A percentile compares a stretch with the other conserved stretches of the same genome.
These are phyloP conservation scores for Coleophoma crateriformis DNA, from an alignment of 2,329 filamentous ascomycete genomes.

Conservation along the genomic window DNA sequence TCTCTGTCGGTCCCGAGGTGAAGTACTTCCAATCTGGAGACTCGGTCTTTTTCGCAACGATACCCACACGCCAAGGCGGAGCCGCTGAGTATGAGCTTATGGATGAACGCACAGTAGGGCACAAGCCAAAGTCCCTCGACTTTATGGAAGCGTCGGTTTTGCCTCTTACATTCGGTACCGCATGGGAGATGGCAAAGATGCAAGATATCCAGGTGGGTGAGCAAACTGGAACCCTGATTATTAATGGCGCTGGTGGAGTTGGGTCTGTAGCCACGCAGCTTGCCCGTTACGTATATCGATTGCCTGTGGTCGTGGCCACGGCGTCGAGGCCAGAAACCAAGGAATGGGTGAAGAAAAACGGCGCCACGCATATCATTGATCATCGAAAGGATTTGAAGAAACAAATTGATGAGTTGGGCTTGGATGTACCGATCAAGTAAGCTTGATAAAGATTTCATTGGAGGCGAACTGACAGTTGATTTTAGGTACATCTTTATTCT, in stretches of 20 bases:
- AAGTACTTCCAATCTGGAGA: conserved; percentile 34
- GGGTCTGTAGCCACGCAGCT: conserved; percentile 38
- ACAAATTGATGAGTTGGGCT: conserved; percentile 29
- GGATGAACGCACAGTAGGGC: conserved; percentile 31
- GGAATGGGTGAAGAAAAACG: conserved; percentile 32
- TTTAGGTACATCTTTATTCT: conserved; percentile 29
- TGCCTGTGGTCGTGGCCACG: conserved; percentile 38
- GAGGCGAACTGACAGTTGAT: background rate
- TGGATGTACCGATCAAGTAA: conserved; percentile 33
- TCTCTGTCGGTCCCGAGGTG: conserved; percentile 25
- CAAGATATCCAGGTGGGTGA: conserved; percentile 25
- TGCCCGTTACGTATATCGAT: conserved; percentile 30
- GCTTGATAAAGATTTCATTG: conserved; percentile 7
- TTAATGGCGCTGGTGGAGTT: conserved; percentile 40
- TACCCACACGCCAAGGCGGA: conserved; percentile 32
- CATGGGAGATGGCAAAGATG: conserved; percentile 36
- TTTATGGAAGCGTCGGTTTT: conserved; percentile 35
- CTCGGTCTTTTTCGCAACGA: conserved; percentile 35
- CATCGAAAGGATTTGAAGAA: conserved; percentile 32
- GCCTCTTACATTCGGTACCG: conserved; percentile 37
- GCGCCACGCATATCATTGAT: conserved; percentile 37
- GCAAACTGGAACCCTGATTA: conserved; percentile 33
- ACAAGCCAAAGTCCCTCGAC: conserved; percentile 32
- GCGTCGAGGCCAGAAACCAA: conserved; percentile 34
- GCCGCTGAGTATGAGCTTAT: conserved; percentile 37